Percentiles rank a stretch among this genome's conserved stretches.
Evolutionary conservation across 345 rosid species (phyloP).

Genomic region (Ceriops tagal): DNA sequence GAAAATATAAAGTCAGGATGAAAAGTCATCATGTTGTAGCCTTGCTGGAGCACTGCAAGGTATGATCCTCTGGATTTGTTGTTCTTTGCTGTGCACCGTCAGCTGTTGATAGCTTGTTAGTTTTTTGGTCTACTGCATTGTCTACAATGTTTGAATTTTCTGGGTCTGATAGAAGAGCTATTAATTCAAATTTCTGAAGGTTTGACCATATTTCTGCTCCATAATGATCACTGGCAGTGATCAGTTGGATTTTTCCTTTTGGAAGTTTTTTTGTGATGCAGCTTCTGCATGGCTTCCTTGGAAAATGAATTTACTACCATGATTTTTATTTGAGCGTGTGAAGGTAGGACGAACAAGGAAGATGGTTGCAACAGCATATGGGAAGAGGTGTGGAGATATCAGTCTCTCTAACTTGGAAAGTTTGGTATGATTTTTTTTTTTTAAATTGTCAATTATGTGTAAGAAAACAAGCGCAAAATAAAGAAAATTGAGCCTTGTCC

Average conservation of each 20-base stretch:
- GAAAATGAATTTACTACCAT: constrained; percentile 11
- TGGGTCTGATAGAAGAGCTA: too few species aligned
- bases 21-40: constrained; percentile 66
- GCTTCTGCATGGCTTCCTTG: constrained; percentile 13
- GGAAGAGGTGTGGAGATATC: constrained; percentile 76
- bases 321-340: constrained; percentile 29
- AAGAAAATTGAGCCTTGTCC: not conserved
- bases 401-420: constrained; percentile 70
- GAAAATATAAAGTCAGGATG: constrained; percentile 62
- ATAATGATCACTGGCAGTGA: not conserved
- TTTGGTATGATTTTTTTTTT: constrained; percentile 42
- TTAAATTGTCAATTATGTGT: too few species aligned
- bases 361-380: constrained; percentile 66
- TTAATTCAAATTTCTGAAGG: not conserved
- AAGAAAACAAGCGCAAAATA: too few species aligned
- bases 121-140: not conserved
- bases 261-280: not conserved
- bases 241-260: not conserved
- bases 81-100: not conserved
- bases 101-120: not conserved
- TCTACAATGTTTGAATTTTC: not conserved
- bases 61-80: constrained; percentile 26
- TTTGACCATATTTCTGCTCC: too few species aligned
- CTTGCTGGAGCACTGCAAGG: constrained; percentile 84
- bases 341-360: constrained; percentile 87